Evolutionary conservation across 768 basidiomycete species (phyloP).

Genomic region (Cantharellus anzutake): DNA sequence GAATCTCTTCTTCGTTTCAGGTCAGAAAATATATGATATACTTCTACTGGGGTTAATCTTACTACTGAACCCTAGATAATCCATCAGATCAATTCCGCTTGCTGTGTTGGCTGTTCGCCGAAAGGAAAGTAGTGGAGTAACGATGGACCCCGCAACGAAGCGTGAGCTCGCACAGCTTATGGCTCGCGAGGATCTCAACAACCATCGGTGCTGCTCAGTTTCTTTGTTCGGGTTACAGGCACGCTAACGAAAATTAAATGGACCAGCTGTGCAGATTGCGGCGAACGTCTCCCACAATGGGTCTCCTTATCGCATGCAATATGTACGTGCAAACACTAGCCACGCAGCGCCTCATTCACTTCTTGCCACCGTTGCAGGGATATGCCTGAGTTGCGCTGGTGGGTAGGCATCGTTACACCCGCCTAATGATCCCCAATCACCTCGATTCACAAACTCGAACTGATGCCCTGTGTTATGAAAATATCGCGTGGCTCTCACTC

Average conservation of each 20-base stretch:
- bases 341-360: not conserved
- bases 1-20: too few relatives aligned
- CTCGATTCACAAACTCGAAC: not conserved
- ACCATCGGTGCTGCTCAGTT: conserved; percentile 25
- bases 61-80: too few relatives aligned
- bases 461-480: not conserved
- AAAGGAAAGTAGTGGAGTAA: not conserved
- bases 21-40: too few relatives aligned
- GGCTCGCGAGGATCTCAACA: conserved; percentile 48
- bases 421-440: not conserved
- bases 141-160: conserved; percentile 27
- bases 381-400: conserved; percentile 19
- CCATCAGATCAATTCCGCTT: too few relatives aligned
- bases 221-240: not conserved
- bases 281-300: conserved; percentile 90
- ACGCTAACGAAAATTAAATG: not conserved
- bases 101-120: too few relatives aligned
- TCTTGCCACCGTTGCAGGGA: not conserved
- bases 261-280: conserved; percentile 43
- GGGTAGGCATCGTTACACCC: not conserved
- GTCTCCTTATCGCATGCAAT: conserved; percentile 37
- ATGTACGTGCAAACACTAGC: conserved; percentile 36
- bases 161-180: conserved; percentile 57
- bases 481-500: not conserved
- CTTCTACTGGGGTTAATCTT: too few relatives aligned